phyloP scores from a whole-genome alignment of 2,329 filamentous ascomycete species.

The Alternaria arbusti region DNA sequence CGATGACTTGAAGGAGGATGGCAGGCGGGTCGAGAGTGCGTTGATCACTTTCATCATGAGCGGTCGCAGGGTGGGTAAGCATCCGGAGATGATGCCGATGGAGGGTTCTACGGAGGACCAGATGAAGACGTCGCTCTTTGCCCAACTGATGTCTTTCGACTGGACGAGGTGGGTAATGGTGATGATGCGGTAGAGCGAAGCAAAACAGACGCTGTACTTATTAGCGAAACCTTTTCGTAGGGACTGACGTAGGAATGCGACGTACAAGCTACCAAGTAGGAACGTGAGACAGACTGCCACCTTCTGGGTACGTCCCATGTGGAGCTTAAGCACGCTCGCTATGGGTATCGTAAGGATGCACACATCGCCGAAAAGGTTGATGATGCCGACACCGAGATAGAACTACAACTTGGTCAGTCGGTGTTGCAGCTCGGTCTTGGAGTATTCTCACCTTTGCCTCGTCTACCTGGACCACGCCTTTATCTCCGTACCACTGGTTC shows the following conservation, averaged over 20 bases:
- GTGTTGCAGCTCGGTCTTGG: too few species aligned
- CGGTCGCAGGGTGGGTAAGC: slow-evolving; percentile 31
- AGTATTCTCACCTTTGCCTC: slow-evolving; percentile 23
- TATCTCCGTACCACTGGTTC: slow-evolving; percentile 2
- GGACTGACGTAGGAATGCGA: neutral
- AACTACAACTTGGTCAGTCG: slow-evolving; percentile 20
- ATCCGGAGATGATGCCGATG: slow-evolving; percentile 36
- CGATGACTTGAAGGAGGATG: slow-evolving; percentile 16
- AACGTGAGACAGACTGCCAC: slow-evolving; percentile 32
- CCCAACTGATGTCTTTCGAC: slow-evolving; percentile 32
- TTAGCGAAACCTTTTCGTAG: neutral
- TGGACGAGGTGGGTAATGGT: slow-evolving; percentile 26
- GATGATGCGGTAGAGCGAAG: slow-evolving; percentile 36
- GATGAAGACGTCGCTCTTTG: slow-evolving; percentile 38
- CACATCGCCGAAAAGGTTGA: slow-evolving; percentile 33
- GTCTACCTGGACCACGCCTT: slow-evolving; percentile 22
- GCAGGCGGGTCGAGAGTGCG: slow-evolving; percentile 14
- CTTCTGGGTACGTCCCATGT: slow-evolving; percentile 29
- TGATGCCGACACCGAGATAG: slow-evolving; percentile 31
- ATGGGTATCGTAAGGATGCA: slow-evolving; percentile 17
- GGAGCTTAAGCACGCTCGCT: slow-evolving; percentile 14
- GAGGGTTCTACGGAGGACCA: slow-evolving; percentile 35
- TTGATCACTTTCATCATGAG: slow-evolving; percentile 20
- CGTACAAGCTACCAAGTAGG: slow-evolving; percentile 33
- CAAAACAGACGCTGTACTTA: slow-evolving; percentile 19